Evolutionary conservation across 2,329 filamentous ascomycete genomes (phyloP), one percentile per base, ranked within the genome.

Genomic region (Monosporascus sp.): DNA sequence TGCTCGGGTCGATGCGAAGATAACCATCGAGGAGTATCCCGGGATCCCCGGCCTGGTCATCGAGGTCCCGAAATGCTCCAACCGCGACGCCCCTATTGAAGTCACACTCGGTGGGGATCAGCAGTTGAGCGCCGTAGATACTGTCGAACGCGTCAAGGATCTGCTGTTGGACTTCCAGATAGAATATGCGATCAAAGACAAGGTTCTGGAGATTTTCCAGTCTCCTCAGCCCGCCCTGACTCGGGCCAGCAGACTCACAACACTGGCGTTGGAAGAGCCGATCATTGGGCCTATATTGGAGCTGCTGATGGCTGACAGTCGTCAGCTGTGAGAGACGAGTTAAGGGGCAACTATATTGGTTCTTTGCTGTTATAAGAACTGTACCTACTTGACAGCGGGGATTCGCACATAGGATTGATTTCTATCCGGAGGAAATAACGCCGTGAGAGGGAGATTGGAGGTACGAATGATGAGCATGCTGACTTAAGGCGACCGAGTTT

Each of bases 111-210:
- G 39, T 18, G n/a, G 4, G 3, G 39, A 24, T 20, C 39, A 18
- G 39, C 39, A 43, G 18, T 20, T 43, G 9, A 11, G 39, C 18
- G 18, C 8, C 4, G 20, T 20, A 14, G 18, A 43, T 20, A 4
- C 8, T 14, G 9, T 18, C 17, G 44, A 55, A 14, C 51, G 58
- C 2, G 53, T 67, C 1, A 51, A 56, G 7, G 50, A 58, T 11
- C 44, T 63, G 0, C 47, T 68, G 5, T 47, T 59, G 24, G 63
- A 68, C 31, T 63, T 54, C 8, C 65, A 68, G 51, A 64, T 65
- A 48, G 62, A 61, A 3, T 64, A 65, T 48, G 51, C 48, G 38
- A 47, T 54, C 8, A 67, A 67, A 44, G 61, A 64, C 20, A 60
- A 55, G 27, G 51, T 68, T 2, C 65, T 62, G 63, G 48, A 56